Conservation (phyloP, 306 rosid species). For the Prunus campanulata region DNA sequence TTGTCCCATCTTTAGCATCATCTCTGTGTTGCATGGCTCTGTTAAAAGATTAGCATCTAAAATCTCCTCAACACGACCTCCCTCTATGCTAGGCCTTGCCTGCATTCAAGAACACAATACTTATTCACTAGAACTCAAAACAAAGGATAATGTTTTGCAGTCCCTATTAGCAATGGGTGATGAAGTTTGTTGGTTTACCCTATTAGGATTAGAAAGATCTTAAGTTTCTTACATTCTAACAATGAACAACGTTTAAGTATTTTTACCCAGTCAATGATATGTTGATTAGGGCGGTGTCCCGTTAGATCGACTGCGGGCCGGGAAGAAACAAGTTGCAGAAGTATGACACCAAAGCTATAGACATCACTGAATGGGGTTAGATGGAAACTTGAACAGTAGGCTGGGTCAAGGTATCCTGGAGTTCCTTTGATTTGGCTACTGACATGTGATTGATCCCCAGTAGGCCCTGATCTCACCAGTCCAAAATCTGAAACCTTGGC, state of each 20-base stretch:
- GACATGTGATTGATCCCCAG: slow-evolving; percentile 69
- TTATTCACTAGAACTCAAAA: background rate
- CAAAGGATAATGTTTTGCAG: background rate
- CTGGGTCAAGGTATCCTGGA: slow-evolving; percentile 88
- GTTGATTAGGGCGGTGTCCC: slow-evolving; percentile 30
- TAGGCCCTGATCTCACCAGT: slow-evolving; percentile 66
- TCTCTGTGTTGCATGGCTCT: slow-evolving; percentile 61
- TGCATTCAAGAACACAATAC: slow-evolving; percentile 24
- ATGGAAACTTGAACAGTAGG: slow-evolving; percentile 75
- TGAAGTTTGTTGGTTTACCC: background rate
- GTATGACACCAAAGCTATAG: slow-evolving; percentile 80
- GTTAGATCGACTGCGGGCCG: slow-evolving; percentile 54
- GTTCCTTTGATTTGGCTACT: slow-evolving; percentile 93
- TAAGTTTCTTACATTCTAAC: too few species aligned
- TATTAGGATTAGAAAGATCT: background rate
- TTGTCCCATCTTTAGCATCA: slow-evolving; percentile 71
- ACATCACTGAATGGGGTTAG: slow-evolving; percentile 76
- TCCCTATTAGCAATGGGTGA: background rate
- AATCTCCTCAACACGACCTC: slow-evolving; percentile 57
- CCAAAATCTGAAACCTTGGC: slow-evolving; percentile 94
- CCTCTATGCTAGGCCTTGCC: slow-evolving; percentile 80
- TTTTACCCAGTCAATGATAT: slow-evolving; percentile 71
- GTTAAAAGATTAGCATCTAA: slow-evolving; percentile 64
- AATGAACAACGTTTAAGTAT: background rate
- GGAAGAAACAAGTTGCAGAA: slow-evolving; percentile 69